Evolutionary conservation across 441 rosid genomes (phyloP), one percentile per base, ranked within the genome.

Genomic region (Pelargonium myrrhifolium): DNA sequence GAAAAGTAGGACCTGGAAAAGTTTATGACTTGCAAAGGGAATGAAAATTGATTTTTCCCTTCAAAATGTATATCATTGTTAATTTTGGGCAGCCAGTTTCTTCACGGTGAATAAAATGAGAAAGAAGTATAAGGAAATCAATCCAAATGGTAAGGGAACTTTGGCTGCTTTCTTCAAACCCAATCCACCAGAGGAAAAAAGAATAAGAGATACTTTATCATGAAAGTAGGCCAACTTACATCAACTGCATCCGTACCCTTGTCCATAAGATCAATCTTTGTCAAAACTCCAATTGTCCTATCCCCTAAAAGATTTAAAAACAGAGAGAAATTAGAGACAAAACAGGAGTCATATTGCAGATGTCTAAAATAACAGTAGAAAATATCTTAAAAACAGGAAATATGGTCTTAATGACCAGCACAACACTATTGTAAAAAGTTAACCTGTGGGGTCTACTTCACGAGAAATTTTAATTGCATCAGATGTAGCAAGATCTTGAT

Each of bases 371-470:
- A 31, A 31, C 35, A 31, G 35, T 31, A 31, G 35, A 31, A 1
- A 24, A 24, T 24, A 24, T 24, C 26, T 24, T 24, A 24, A 6
- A 15, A 26, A 69, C 18, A 65, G 21, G 4, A 61, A 43, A 24
- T 24, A 24, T 24, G 26, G 26, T 24, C 26, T 24, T 24, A 24
- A 24, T 24, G 26, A 2, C 35, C 35, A 31, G 3, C 35, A 31
- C 35, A 31, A 31, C 35, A 31, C 35, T 51, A 15, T 3, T 10
- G 43, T 37, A 26, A 18, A 40, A 71, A 6, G 35, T 31, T 31
- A n/a, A 93, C 99, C 99, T 72, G 97, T 56, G 64, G 99, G 97
- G 84, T 94, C 99, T 65, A 94, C 99, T 86, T 94, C 99, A 81
- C 96, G 87, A 61, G 99, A 95, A 43, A 94, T 93, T 78, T 94